A percentile compares a stretch with the other conserved stretches of the same genome.
Evolutionary conservation across 257 asterid genomes (phyloP).

Genomic region (Nicotiana sylvestris): DNA sequence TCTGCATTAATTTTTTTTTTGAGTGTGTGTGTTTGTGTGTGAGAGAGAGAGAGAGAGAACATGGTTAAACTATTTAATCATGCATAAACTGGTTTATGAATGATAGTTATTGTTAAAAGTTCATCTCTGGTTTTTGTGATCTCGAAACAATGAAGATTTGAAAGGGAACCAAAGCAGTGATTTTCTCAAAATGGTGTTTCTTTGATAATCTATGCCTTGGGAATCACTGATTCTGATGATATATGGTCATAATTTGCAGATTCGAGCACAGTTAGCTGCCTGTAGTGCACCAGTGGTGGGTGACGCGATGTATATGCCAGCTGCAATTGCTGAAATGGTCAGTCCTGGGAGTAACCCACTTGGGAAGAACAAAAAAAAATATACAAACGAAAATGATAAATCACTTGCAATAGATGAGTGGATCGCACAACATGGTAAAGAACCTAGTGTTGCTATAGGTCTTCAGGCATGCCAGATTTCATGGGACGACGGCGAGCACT

Average conservation of each 20-base stretch:
- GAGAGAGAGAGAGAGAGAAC: neutral
- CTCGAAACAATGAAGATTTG: neutral
- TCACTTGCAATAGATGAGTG: conserved; percentile 58
- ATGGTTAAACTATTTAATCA: neutral
- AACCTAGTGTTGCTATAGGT: conserved; percentile 71
- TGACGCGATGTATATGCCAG: conserved; percentile 87
- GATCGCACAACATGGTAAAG: conserved; percentile 78
- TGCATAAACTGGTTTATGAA: neutral
- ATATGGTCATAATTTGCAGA: conserved; percentile 34
- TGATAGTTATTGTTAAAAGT: neutral
- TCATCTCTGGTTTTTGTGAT: conserved; percentile 1
- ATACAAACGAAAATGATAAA: conserved; percentile 36
- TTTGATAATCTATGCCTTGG: neutral
- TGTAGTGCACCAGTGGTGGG: conserved; percentile 83
- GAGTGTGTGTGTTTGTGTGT: neutral
- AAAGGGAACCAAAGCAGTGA: neutral
- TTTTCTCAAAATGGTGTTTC: neutral
- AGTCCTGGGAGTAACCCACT: conserved; percentile 62
- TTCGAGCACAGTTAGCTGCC: conserved; percentile 82
- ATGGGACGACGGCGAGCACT: conserved; percentile 75
- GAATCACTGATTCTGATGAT: conserved; percentile 9
- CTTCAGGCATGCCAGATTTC: conserved; percentile 85
- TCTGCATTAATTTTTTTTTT: neutral
- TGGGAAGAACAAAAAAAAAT: conserved; percentile 41
- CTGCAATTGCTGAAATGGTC: conserved; percentile 60